Base-by-base conservation (phyloP, 495 filamentous ascomycete species). In the Aspergillus sparsus region DNA sequence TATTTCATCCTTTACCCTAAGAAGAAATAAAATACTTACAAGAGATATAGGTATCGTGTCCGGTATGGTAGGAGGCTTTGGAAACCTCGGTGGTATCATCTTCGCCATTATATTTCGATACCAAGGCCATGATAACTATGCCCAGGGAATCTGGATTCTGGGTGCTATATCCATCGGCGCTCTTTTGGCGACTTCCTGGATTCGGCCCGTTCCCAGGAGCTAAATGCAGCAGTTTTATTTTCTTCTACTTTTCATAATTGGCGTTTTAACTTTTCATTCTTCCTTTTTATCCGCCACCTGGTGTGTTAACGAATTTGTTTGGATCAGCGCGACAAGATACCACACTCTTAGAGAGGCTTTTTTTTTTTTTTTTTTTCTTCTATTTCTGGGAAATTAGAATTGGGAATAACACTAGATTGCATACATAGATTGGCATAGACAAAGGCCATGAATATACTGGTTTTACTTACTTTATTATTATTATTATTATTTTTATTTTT, bases 21-120 rank as follows among this genome's bases (percentile, higher is more conserved):
- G 2, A 11, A 2, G 50, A 10, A 5, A 53, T 13, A 5, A 7
- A 32, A 33, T 15, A 57, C 62, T 56, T 58, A 64, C 36, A 61
- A 60, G 47, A 7, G 16, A 75, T 77, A 61, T 77, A 84, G 81
- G 83, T 51, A 83, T 95, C 55, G 79, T 96, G 18, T 88, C 86
- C 10, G 92, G 92, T 15, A 71, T 87, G 46, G 87, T 90, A 11
- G 92, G 92, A 7, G 92, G 88, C 0, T 76, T 84, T 11, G 92
- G 92, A 2, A 97, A 96, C 62, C 66, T 97, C 6, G 92, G 92
- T 1, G 92, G 92, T 16, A 87, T 96, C 39, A 78, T 94, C 57
- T 96, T 95, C 70, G 86, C 89, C 15, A 84, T 96, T 53, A 84
- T 97, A 60, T 94, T 97, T 78, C 78, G 92, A 55, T 94, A 92